A percentile compares a stretch with the other conserved stretches of the same genome.
Conservation (phyloP, 331 rosid species). For the Prunus yedoensis region DNA sequence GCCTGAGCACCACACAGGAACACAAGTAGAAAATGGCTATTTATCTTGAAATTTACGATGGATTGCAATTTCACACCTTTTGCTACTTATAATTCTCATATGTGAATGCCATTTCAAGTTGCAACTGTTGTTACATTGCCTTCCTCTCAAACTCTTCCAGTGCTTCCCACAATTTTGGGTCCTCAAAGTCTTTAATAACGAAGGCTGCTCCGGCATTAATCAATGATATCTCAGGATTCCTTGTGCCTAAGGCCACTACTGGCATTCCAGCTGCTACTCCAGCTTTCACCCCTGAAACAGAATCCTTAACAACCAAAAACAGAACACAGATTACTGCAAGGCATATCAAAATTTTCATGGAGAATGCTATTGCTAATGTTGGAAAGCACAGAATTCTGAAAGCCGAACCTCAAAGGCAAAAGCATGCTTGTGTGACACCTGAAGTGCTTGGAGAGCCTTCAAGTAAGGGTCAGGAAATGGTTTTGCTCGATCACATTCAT, state of each 20-base stretch:
- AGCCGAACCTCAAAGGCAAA: slow-evolving; percentile 44
- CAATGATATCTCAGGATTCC: slow-evolving; percentile 30
- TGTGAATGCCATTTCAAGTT: neutral
- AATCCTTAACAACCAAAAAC: slow-evolving; percentile 24
- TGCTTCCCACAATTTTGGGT: slow-evolving; percentile 35
- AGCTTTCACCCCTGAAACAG: slow-evolving; percentile 39
- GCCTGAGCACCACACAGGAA: too few relatives aligned
- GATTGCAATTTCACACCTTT: neutral
- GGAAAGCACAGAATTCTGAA: neutral
- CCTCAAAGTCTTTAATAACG: slow-evolving; percentile 35
- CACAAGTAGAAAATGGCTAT: neutral
- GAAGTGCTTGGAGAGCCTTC: slow-evolving; percentile 40
- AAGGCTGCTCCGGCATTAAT: slow-evolving; percentile 36
- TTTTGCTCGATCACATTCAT: slow-evolving; percentile 43
- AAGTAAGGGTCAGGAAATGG: slow-evolving; percentile 49
- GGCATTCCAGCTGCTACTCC: slow-evolving; percentile 45
- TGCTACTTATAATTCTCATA: neutral
- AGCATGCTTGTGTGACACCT: slow-evolving; percentile 26
- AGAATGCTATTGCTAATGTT: neutral
- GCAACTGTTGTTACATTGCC: neutral
- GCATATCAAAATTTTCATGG: neutral
- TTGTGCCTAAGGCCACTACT: slow-evolving; percentile 34
- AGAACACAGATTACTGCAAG: neutral
- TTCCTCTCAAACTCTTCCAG: slow-evolving; percentile 16
- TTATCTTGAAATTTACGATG: neutral